Base-by-base conservation (phyloP, 176 grass and related monocot genomes). In the Cenchrus fungigraminus region DNA sequence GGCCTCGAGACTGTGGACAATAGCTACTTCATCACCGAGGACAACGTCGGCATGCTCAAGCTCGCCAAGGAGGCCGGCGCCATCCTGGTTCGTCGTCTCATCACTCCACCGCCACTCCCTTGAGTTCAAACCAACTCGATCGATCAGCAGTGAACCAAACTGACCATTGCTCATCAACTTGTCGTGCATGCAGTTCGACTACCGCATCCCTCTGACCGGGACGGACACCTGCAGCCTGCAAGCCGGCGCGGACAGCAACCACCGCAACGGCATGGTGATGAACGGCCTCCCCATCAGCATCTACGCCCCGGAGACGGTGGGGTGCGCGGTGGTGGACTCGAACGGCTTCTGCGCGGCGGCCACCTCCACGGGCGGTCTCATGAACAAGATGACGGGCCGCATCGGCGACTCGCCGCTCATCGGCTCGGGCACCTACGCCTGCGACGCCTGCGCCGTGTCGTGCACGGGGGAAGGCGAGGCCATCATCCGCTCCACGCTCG, bases 391-490 rank as follows among this genome's bases (percentile, higher is more conserved):
- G 91, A 55, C 84, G 0, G 96, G 96, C 10, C 89, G 96, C 58
- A 98, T 95, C 76, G 96, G 96, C 0, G 96, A 98, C 91, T 98
- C 96, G 7, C 96, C 96, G 10, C 73, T 98, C 3, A 98, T 98
- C 45, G 96, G 96, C 1, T 67, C 96, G 0, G 96, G 96, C 11
- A 98, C 96, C 7, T 98, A 98, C 77, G 96, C 96, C 32, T 95
- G 96, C 78, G 70, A 37, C 9, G 66, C 44, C 0, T 98, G 96
- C 13, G 96, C 96, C 0, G 84, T 98, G 5, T 98, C 96, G 0
- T 98, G 96, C 93, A 98, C 96, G 0, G 96, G 96, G 9, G 96
- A 98, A 62, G 95, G 95, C 12, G 96, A 98, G 44, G 93, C 93
- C 65, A 98, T 98, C 85, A 98, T 98, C 79, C 93, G 96, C 7